Percentiles rank a stretch among this genome's conserved stretches.
Conservation (phyloP, 441 rosid genomes). For the Adansonia grandidieri region DNA sequence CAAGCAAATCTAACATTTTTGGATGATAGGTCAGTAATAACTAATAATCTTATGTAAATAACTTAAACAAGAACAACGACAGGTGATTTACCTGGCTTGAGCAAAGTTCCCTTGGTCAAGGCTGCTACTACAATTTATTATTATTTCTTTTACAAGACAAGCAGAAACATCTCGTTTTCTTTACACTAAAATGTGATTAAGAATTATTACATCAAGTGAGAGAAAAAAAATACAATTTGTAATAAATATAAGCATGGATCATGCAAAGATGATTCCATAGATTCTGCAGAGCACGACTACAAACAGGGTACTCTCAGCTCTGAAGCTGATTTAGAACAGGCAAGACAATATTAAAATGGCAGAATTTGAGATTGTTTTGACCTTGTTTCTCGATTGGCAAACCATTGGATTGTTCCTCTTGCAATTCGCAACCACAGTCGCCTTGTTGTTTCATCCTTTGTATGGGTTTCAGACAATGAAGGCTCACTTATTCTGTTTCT, state of each 20-base stretch:
- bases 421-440: constrained; percentile 84
- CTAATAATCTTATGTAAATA: too few relatives aligned
- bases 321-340: too few relatives aligned
- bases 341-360: not conserved
- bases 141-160: not conserved
- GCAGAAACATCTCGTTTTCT: not conserved
- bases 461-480: constrained; percentile 33
- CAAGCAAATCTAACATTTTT: too few relatives aligned
- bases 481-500: constrained; percentile 36
- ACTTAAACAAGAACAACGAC: not conserved
- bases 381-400: constrained; percentile 64
- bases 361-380: constrained; percentile 36
- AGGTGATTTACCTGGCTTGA: not conserved
- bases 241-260: not conserved
- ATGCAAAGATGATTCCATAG: not conserved
- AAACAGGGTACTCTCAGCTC: not conserved
- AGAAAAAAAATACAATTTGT: not conserved
- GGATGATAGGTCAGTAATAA: too few relatives aligned
- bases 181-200: not conserved
- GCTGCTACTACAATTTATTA: not conserved
- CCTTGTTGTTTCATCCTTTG: constrained; percentile 59
- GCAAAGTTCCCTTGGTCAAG: not conserved
- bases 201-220: not conserved
- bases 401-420: constrained; percentile 75
- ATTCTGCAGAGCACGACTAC: not conserved